Conservation (phyloP, 2,329 filamentous ascomycete species). For the Trichoderma breve region DNA sequence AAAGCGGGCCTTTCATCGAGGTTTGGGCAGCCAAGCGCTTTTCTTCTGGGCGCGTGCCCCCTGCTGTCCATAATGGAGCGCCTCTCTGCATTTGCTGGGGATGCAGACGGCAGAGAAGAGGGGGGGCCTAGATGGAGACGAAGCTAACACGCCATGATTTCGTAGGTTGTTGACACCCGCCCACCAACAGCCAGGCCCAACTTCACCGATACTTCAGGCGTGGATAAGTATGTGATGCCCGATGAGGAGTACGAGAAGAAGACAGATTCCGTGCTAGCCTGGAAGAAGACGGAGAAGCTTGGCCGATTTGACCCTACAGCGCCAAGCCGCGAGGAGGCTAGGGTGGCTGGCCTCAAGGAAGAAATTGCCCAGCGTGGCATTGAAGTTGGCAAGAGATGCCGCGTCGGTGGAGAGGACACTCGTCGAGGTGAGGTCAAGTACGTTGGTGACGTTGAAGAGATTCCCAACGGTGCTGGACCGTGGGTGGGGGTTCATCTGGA, state of each 20-base stretch:
- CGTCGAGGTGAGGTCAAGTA: slow-evolving; percentile 69
- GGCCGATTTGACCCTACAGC: slow-evolving; percentile 91
- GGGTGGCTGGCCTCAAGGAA: slow-evolving; percentile 63
- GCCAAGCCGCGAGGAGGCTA: slow-evolving; percentile 69
- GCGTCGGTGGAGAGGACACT: slow-evolving; percentile 64
- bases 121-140: slow-evolving; percentile 20
- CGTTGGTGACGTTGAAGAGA: slow-evolving; percentile 72
- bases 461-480: slow-evolving; percentile 60
- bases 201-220: slow-evolving; percentile 74
- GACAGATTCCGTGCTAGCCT: slow-evolving; percentile 83
- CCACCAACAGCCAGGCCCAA: slow-evolving; percentile 74
- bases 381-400: slow-evolving; percentile 59
- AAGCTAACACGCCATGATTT: slow-evolving; percentile 32
- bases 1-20: slow-evolving; percentile 6
- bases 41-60: slow-evolving; percentile 2
- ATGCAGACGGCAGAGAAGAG: slow-evolving; percentile 7
- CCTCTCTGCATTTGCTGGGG: slow-evolving; percentile 15
- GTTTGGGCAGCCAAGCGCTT: slow-evolving; percentile 18
- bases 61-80: not conserved
- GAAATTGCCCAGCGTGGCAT: slow-evolving; percentile 71
- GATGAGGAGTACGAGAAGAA: slow-evolving; percentile 80
- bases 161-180: slow-evolving; percentile 74
- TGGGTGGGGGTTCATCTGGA: slow-evolving; percentile 77
- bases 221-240: slow-evolving; percentile 91
- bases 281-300: slow-evolving; percentile 94